phyloP scores from a whole-genome alignment of 23 red algal species.

The Gracilaria domingensis region DNA sequence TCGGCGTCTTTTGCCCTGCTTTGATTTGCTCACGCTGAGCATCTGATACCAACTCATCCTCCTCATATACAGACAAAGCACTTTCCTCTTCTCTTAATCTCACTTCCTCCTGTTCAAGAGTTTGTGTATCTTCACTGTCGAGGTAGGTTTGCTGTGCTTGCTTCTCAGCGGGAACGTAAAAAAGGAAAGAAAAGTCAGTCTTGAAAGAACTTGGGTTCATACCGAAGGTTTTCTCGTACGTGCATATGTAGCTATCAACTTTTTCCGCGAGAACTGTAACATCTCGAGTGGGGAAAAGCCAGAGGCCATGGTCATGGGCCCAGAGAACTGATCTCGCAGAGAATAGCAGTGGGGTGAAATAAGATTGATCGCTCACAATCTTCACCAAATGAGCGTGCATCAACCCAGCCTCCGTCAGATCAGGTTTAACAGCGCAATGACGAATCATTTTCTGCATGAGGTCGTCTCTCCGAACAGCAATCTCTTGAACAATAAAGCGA shows the following conservation, averaged over 20 bases:
- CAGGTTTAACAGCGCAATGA: too few relatives aligned
- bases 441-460: too few relatives aligned
- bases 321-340: slow-evolving; percentile 79
- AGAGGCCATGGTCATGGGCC: slow-evolving; percentile 74
- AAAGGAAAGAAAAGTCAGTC: slow-evolving; percentile 74
- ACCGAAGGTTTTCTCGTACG: too few relatives aligned
- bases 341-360: slow-evolving; percentile 73
- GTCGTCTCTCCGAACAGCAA: slow-evolving; percentile 81
- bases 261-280: slow-evolving; percentile 76
- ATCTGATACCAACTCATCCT: slow-evolving; percentile 3
- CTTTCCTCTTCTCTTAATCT: background rate
- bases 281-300: slow-evolving; percentile 76
- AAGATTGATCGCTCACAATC: slow-evolving; percentile 78
- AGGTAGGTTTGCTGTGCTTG: slow-evolving; percentile 51
- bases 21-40: background rate
- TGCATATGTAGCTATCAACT: slow-evolving; percentile 70
- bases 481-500: slow-evolving; percentile 65
- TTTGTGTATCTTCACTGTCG: slow-evolving; percentile 38
- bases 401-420: too few relatives aligned
- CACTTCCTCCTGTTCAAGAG: background rate
- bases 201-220: slow-evolving; percentile 76
- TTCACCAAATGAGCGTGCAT: slow-evolving; percentile 85
- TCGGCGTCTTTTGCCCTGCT: too few relatives aligned
- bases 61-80: background rate
- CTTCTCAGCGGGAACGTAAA: slow-evolving; percentile 71